Conservation (phyloP, 2,329 filamentous ascomycete species). For the Nemania diffusa region DNA sequence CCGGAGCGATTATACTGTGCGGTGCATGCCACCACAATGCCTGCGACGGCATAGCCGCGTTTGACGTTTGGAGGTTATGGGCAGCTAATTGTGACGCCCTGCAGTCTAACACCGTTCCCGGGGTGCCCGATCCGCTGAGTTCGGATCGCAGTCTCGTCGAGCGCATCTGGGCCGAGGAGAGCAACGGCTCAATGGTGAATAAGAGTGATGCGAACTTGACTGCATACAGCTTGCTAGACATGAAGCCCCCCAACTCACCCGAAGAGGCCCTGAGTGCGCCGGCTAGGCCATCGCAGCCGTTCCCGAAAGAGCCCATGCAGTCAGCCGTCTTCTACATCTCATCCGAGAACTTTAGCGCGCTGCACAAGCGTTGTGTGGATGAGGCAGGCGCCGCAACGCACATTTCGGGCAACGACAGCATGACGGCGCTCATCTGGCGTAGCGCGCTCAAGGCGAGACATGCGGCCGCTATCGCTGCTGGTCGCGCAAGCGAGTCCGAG, state of each 20-base stretch:
- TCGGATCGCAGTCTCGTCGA: background rate
- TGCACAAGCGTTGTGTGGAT: background rate
- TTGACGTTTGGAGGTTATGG: background rate
- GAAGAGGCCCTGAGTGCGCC: no score
- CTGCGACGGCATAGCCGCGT: background rate
- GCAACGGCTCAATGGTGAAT: background rate
- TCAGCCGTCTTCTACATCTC: slow-evolving; percentile 14
- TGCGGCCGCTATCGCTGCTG: background rate
- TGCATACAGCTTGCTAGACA: no score
- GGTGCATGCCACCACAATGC: background rate
- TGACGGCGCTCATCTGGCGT: slow-evolving; percentile 14
- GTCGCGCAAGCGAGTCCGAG: background rate
- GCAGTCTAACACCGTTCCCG: background rate
- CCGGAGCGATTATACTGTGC: slow-evolving; percentile 1
- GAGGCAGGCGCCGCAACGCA: background rate
- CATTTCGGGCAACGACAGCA: slow-evolving; percentile 1
- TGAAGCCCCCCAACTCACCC: no score
- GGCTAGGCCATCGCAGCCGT: no score
- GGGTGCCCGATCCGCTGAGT: background rate
- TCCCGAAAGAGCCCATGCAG: background rate
- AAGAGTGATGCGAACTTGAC: no score
- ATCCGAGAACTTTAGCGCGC: background rate
- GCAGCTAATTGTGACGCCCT: background rate
- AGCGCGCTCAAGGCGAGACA: background rate
- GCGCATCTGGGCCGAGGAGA: background rate